Percentiles rank a stretch among this genome's conserved stretches.
Conservation (phyloP, 2,329 filamentous ascomycete genomes). For the Diaporthe caulivora region DNA sequence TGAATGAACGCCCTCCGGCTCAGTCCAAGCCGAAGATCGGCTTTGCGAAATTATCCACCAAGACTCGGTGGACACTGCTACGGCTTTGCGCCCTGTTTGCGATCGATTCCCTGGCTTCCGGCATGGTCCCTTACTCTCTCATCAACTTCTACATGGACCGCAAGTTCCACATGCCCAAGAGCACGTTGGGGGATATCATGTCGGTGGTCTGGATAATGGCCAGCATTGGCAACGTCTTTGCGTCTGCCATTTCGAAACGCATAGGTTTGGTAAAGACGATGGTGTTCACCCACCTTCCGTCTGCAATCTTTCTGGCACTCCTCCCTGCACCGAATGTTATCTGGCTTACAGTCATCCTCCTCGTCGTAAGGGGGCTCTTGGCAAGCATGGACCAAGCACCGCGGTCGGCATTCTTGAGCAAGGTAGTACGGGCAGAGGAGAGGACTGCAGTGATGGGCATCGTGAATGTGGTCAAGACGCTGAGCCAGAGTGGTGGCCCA, state of each 20-base stretch:
- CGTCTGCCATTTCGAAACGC: slow-evolving; percentile 66
- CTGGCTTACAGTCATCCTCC: slow-evolving; percentile 66
- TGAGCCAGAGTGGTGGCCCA: slow-evolving; percentile 71
- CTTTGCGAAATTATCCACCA: slow-evolving; percentile 14
- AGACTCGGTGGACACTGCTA: slow-evolving; percentile 51
- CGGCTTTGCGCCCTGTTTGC: slow-evolving; percentile 77
- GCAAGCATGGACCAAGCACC: slow-evolving; percentile 80
- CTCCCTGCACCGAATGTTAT: slow-evolving; percentile 69
- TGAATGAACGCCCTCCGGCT: neutral
- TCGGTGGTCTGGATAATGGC: slow-evolving; percentile 65
- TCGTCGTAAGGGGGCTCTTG: slow-evolving; percentile 72
- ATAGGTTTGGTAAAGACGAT: slow-evolving; percentile 78
- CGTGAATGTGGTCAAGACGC: slow-evolving; percentile 77
- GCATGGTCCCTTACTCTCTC: slow-evolving; percentile 67
- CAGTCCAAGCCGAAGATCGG: slow-evolving; percentile 33
- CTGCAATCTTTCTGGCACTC: slow-evolving; percentile 72
- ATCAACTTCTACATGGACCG: slow-evolving; percentile 39
- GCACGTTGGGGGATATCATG: slow-evolving; percentile 66
- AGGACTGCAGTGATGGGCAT: slow-evolving; percentile 79
- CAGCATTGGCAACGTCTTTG: slow-evolving; percentile 64
- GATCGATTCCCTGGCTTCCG: slow-evolving; percentile 77
- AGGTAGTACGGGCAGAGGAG: slow-evolving; percentile 73
- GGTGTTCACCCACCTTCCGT: slow-evolving; percentile 81
- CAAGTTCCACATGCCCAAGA: slow-evolving; percentile 56
- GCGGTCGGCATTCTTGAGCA: slow-evolving; percentile 76